Conservation (phyloP, 164 flowering plant species). For the Nymphaea colorata region DNA sequence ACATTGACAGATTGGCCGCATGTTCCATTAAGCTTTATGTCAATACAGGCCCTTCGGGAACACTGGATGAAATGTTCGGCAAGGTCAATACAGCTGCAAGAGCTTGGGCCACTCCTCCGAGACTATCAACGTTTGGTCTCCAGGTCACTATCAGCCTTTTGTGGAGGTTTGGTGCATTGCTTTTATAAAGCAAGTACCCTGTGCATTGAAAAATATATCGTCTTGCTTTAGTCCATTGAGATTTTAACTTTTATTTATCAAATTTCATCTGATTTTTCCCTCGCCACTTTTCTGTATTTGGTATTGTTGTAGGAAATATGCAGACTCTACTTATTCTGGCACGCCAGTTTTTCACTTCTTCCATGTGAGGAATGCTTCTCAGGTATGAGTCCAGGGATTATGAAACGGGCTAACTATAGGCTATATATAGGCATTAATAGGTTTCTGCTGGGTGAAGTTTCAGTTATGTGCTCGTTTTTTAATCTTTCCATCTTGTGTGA, state of each 20-base stretch:
- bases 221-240: neutral
- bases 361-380: constrained; percentile 54
- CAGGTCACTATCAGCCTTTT: constrained; percentile 1
- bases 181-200: too few species aligned
- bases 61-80: constrained; percentile 66
- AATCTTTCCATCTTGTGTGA: neutral
- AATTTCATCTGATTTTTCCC: neutral
- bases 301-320: constrained; percentile 23
- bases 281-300: constrained; percentile 3
- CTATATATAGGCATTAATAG: too few species aligned
- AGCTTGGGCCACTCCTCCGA: constrained; percentile 82
- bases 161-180: too few species aligned
- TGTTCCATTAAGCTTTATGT: neutral
- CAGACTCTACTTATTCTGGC: constrained; percentile 7
- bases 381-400: constrained; percentile 9
- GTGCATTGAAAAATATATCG: neutral
- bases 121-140: constrained; percentile 76
- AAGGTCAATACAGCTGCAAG: constrained; percentile 44
- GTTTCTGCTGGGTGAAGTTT: neutral
- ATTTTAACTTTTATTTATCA: neutral
- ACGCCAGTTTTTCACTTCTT: constrained; percentile 36
- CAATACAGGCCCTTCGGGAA: constrained; percentile 42
- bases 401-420: too few species aligned
- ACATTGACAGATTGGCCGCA: neutral
- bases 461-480: neutral